phyloP scores from a whole-genome alignment of 2,329 filamentous ascomycete genomes.

The Apiospora marii region DNA sequence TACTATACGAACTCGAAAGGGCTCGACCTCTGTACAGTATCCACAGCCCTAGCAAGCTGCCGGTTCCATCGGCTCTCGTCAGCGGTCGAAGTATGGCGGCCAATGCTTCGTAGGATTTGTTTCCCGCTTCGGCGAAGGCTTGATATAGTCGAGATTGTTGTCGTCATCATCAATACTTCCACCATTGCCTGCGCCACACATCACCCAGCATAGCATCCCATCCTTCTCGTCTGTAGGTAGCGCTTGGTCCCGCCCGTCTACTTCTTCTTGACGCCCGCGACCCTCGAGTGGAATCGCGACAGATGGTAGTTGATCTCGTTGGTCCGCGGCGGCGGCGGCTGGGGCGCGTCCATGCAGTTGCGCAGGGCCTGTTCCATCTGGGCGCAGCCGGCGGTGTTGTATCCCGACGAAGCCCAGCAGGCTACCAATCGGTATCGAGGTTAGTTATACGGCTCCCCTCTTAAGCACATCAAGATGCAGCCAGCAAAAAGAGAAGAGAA shows the following conservation, averaged over 20 bases:
- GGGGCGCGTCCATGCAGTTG: constrained; percentile 81
- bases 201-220: background rate
- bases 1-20: background rate
- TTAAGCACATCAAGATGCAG: background rate
- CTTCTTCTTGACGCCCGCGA: constrained; percentile 57
- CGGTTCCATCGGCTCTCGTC: background rate
- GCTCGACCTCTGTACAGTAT: background rate
- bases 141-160: background rate
- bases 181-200: background rate
- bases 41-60: background rate
- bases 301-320: constrained; percentile 94
- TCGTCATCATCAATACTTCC: background rate
- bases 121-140: background rate
- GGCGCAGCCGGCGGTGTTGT: constrained; percentile 66
- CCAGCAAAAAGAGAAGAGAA: background rate
- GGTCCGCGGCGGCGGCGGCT: constrained; percentile 62
- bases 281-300: constrained; percentile 75
- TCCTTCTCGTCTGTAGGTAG: background rate
- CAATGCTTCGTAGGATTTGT: background rate
- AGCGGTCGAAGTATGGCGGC: background rate
- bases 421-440: constrained; percentile 53
- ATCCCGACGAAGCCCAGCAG: constrained; percentile 84
- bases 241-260: background rate
- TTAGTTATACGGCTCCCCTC: background rate
- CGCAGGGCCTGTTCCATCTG: constrained; percentile 68